A percentile compares a stretch with the other conserved stretches of the same genome.
Evolutionary conservation across 192 early-diverging fungal species (phyloP).

Genomic region (Umbelopsis sp.): DNA sequence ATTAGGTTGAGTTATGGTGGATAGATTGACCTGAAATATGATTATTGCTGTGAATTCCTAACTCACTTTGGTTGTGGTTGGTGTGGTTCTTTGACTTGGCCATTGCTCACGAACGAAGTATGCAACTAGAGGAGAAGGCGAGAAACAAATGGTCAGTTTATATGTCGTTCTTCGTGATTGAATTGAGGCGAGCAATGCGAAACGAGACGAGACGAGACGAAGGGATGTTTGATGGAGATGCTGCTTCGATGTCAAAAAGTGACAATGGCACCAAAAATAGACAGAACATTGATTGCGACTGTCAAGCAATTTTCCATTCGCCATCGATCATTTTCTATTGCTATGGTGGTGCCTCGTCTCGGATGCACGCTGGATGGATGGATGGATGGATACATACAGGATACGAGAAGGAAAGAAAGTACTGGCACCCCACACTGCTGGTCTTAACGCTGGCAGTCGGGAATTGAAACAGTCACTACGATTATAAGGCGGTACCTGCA

Average conservation of each 20-base stretch:
- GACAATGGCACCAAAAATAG: neutral
- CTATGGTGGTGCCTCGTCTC: neutral
- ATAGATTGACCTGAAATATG: no score
- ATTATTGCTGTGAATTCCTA: neutral
- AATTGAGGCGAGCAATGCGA: no score
- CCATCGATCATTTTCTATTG: neutral
- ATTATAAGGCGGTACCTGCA: no score
- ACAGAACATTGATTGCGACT: neutral
- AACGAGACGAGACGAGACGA: neutral
- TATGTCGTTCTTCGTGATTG: no score
- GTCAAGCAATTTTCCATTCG: neutral
- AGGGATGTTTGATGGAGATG: neutral
- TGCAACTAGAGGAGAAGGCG: neutral
- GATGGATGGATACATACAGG: conserved; percentile 15
- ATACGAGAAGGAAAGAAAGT: conserved; percentile 12
- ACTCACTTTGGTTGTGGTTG: conserved; percentile 99
- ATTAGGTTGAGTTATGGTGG: neutral
- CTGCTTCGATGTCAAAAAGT: no score
- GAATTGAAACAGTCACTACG: conserved; percentile 1
- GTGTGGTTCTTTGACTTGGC: conserved; percentile 99
- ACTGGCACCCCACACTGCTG: neutral
- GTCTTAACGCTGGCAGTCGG: neutral
- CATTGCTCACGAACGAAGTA: conserved; percentile 54
- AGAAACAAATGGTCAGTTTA: neutral
- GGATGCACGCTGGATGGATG: conserved; percentile 20